Evolutionary conservation across 1,284 basidiomycete genomes (phyloP), one percentile per base, ranked within the genome.

Genomic region (Ceratobasidium sp.): DNA sequence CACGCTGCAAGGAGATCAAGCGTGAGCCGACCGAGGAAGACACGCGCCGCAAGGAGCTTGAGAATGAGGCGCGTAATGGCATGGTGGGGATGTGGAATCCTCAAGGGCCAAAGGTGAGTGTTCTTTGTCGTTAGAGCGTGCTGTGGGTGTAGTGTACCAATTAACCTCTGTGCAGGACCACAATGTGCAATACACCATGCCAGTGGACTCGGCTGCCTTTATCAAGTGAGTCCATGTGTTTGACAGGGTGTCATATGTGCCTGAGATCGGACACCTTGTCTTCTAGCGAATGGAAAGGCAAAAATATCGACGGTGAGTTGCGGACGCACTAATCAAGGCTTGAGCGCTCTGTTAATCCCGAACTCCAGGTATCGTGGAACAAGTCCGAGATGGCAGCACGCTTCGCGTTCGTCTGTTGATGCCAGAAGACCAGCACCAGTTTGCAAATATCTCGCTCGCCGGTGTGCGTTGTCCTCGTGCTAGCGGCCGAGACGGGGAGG

Each of bases 341-440:
- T 60, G 69, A 59, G 57, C 44, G 66, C 27, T 33, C 33, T 33
- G 55, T 35, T 79, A 59, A 59, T 77, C 55, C 69, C 12, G n/a
- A 73, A 18, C 27, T 48, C 3, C 79, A 96, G 96, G 93, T 71
- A 90, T 97, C 79, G 95, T 99, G 79, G 97, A 99, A 85, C 93
- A 95, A 85, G 96, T 99, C 76, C 91, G 94, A 73, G 97, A 99
- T 83, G 97, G 97, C 66, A 94, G 94, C 55, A 97, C 96, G 69
- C 87, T 99, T 50, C 94, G 97, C 44, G 91, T 94, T 69, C 92
- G 98, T 70, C 89, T 99, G 59, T 87, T 98, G 65, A 90, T 99
- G 85, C 93, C 96, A 46, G 91, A 95, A 64, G 92, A 91, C 30
- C 92, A 94, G 78, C 97, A 99, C 83, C 96, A 97, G 86, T 87